Conservation (phyloP, 129 eudicot species). For the Ambrosia artemisiifolia region DNA sequence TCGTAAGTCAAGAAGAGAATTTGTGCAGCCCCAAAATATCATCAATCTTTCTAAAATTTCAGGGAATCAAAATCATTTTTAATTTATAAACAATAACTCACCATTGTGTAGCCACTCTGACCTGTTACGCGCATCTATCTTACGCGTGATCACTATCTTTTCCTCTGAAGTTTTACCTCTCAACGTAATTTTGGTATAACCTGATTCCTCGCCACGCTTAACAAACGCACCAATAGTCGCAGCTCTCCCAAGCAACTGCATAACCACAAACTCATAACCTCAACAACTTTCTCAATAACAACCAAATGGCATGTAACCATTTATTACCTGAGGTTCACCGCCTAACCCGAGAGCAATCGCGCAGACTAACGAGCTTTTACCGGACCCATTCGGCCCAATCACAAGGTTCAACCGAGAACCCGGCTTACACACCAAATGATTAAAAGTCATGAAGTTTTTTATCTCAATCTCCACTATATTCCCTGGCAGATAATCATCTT, state of each 20-base stretch:
- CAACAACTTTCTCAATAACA: not conserved
- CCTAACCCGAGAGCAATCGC: slow-evolving; percentile 97
- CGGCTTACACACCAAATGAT: slow-evolving; percentile 62
- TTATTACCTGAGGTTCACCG: slow-evolving; percentile 98
- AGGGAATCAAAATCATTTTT: not conserved
- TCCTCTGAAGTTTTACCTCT: slow-evolving; percentile 64
- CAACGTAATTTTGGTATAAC: slow-evolving; percentile 62
- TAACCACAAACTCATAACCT: slow-evolving; percentile 5
- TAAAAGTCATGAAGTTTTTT: slow-evolving; percentile 82
- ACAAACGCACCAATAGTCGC: slow-evolving; percentile 86
- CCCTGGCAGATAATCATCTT: slow-evolving; percentile 82
- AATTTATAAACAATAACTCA: slow-evolving; percentile 25
- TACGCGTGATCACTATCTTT: slow-evolving; percentile 56
- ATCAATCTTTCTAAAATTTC: not conserved
- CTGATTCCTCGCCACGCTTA: slow-evolving; percentile 91
- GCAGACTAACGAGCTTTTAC: slow-evolving; percentile 91
- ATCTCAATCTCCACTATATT: slow-evolving; percentile 80
- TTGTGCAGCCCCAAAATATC: not conserved
- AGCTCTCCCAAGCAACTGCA: slow-evolving; percentile 92
- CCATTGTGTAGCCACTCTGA: slow-evolving; percentile 93
- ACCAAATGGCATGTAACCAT: not conserved
- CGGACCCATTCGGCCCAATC: slow-evolving; percentile 95
- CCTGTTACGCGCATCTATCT: slow-evolving; percentile 74
- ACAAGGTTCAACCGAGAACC: slow-evolving; percentile 93
- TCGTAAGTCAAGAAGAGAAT: not conserved